These are phyloP conservation scores for Rhizopogon rudus DNA, from an alignment of 768 basidiomycete genomes.

Conservation along the genomic window DNA sequence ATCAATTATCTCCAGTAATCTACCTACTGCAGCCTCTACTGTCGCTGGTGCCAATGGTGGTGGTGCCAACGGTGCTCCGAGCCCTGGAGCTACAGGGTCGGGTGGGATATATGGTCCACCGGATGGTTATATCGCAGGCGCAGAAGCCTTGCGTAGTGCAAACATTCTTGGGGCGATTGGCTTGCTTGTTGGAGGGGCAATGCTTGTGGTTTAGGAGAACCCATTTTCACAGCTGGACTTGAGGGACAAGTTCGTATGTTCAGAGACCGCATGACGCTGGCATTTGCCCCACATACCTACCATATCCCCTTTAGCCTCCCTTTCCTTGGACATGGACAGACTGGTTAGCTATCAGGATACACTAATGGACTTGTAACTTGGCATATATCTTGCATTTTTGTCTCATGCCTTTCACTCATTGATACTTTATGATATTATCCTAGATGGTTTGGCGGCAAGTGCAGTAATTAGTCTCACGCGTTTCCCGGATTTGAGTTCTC, in stretches of 20 bases:
- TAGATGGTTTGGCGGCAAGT: neutral
- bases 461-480: neutral
- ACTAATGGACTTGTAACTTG: conserved; percentile 16
- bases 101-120: conserved; percentile 59
- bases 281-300: neutral
- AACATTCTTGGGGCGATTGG: conserved; percentile 40
- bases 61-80: conserved; percentile 53
- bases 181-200: conserved; percentile 42
- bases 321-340: conserved; percentile 8
- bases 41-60: conserved; percentile 42
- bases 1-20: conserved; percentile 32
- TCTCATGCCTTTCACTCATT: conserved; percentile 18
- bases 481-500: too few species aligned
- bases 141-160: conserved; percentile 41
- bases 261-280: neutral
- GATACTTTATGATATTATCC: conserved; percentile 13
- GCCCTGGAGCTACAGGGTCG: conserved; percentile 44
- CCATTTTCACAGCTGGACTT: neutral
- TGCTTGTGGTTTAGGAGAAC: conserved; percentile 37
- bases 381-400: conserved; percentile 15
- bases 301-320: neutral
- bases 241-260: neutral
- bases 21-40: conserved; percentile 56
- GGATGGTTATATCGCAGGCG: conserved; percentile 61
- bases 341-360: conserved; percentile 3